Base-by-base conservation (phyloP, 176 grass and related monocot species). In the Areca catechu region DNA sequence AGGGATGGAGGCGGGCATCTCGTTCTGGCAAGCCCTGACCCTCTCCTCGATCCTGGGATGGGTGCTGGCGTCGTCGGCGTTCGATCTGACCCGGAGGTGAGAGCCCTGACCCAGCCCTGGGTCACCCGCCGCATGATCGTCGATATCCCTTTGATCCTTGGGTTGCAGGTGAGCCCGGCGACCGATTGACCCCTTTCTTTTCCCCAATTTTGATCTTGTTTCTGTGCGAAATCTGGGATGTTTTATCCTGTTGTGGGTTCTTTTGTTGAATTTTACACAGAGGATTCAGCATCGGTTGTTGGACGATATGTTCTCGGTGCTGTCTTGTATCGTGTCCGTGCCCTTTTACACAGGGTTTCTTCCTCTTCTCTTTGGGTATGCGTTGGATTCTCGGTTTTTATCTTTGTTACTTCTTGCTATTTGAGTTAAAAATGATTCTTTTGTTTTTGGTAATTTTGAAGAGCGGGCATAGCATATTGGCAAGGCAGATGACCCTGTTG, bases 331-430 rank as follows among this genome's bases (percentile, higher is more conserved):
- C 79, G 88, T 98, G 14, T 92, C 94, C 10, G 94, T 89, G 58
- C 93, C 93, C 19, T 98, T 98, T 71, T 98, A 92, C 70, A 98
- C 93, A 16, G 93, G 87, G 73, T 98, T 98, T 62, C 84, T 98
- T 24, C 88, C 93, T 29, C 72, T 98, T 22, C 84, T 98, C 28
- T 97, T 63, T 96, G 93, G 93, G 93, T 97, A 91, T 49, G 71
- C 27, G 18, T 64, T 65, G 12, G 34, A 43, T 14, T 24, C 15
- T 54, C 54, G 4, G 16, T 19, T 4, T 21, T 64, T 22, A 4
- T 22, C 77, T 21, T 56, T 16, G 19, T 9, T 9, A 17, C 19
- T 86, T 24, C 57, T 21, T 68, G 28, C 29, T 48, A 48, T 23
- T 74, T 53, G 17, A 16, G 15, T 16, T 24, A 15, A 49, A 37